Evolutionary conservation across 352 stramenopile species (phyloP), one percentile per base, ranked within the genome.

Genomic region (Phytopythium chamaehyphon): DNA sequence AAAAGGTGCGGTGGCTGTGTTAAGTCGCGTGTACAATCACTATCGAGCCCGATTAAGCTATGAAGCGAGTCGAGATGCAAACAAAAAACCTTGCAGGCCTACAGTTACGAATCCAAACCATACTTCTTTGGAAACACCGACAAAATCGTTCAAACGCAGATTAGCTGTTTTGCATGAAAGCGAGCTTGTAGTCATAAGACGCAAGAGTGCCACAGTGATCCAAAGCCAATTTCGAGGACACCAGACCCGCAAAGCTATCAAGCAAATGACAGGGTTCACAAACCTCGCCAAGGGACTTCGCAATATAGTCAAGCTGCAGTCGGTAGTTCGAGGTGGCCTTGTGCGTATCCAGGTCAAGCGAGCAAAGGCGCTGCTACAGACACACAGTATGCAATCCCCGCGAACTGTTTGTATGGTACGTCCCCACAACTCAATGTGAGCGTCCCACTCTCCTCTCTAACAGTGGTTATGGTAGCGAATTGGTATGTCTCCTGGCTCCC

Each of bases 231-330:
- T 76, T 19, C 69, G 70, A 9, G 67, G 66, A 12, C 61, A 83
- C 33, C 54, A 58, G 19, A 40, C 56, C 5, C 62, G 58, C 14
- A 62, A 61, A 22, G 22, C 52, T 39, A 49, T 64, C 35, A 65
- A 56, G 45, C 35, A 51, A 22, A 43, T 54, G 18, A 26, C 46
- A 10, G 31, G 53, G 2, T 46, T 70, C 28, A 46, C 44, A 19
- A 61, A 69, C 23, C 21, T 67, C 11, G 38, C 43, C 38, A 63
- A 74, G 26, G 57, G 60, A 11, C 33, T 64, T 6, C 51, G 55
- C 12, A 76, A 75, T 39, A 65, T 69, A 15, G 56, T 83, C 28
- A 75, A 77, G 42, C 31, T 86, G 9, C 75, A 86, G 47, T 74
- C 75, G 7, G 73, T 86, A n/a, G 21, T 86, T 15, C 55, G 75